Evolutionary conservation across 148 eudicot species (phyloP), one percentile per base, ranked within the genome.

Genomic region (Amaranthus palmeri): DNA sequence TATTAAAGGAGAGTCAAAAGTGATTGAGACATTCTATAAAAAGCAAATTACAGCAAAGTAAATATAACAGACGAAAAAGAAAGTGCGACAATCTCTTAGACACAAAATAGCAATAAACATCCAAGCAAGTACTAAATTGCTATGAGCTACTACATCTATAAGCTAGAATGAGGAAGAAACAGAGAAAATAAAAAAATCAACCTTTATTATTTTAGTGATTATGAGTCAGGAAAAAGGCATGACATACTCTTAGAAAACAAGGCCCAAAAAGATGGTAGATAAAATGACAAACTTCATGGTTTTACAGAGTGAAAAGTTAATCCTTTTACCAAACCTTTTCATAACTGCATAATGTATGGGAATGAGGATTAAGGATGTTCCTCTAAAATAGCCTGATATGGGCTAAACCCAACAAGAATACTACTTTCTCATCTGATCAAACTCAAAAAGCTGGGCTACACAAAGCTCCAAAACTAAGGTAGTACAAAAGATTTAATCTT

Each of bases 311-410:
- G 56, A 70, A 74, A 79, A 79, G 74, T 57, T 73, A 68, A 44
- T 62, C 69, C 58, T 45, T 40, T 54, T 41, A 69, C 67, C 70
- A 57, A 74, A 72, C 43, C 72, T 74, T 79, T 73, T 55, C 81
- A 69, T 70, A 54, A 44, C 54, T 58, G 36, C 36, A 57, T 44
- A 53, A 11, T 78, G 50, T 78, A 40, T 47, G 65, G 55, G 61
- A 50, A 65, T 41, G 56, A 74, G 51, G 51, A 69, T 25, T 25
- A 25, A 0, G 36, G 36, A 25, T 25, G 63, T 60, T 74, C 76
- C 71, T 78, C 65, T 58, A 69, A 61, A 63, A 74, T 79, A 60
- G 79, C 54, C 83, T 81, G 85, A 84, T 81, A 77, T 74, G 61
- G 42, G 57, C 71, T 64, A 47, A 67, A 60, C 60, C 67, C 76